These are phyloP conservation scores for Wolfiporia cocos DNA, from an alignment of 1,284 basidiomycete species.

Conservation along the genomic window DNA sequence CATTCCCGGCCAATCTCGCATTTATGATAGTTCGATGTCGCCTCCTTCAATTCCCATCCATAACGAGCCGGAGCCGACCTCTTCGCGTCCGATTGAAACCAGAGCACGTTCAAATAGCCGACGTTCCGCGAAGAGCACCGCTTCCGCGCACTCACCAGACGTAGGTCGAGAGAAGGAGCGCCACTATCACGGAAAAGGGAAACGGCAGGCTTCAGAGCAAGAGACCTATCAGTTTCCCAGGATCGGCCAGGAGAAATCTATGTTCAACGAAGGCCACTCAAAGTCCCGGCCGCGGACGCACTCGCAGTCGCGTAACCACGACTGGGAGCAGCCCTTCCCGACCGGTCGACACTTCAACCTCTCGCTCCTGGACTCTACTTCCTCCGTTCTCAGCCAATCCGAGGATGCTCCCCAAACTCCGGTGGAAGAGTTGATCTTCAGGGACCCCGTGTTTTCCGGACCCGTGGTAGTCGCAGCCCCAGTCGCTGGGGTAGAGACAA, in stretches of 20 bases:
- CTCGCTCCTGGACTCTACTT: slow-evolving; percentile 56
- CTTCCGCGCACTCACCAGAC: no score
- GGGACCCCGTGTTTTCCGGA: slow-evolving; percentile 43
- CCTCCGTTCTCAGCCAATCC: slow-evolving; percentile 48
- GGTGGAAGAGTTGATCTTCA: slow-evolving; percentile 41
- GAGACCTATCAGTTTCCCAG: slow-evolving; percentile 19
- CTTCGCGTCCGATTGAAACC: slow-evolving; percentile 18
- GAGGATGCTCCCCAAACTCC: slow-evolving; percentile 67
- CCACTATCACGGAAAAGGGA: slow-evolving; percentile 10
- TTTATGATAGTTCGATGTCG: slow-evolving; percentile 27
- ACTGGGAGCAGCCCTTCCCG: slow-evolving; percentile 32
- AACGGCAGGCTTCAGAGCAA: slow-evolving; percentile 4
- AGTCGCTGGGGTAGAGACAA: slow-evolving; percentile 69
- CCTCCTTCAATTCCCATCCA: slow-evolving; percentile 22
- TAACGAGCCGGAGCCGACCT: slow-evolving; percentile 15
- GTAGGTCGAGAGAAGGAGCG: slow-evolving; percentile 12
- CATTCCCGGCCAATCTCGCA: slow-evolving; percentile 13
- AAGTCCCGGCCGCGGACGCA: slow-evolving; percentile 37
- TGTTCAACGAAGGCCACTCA: slow-evolving; percentile 15
- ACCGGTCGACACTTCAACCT: slow-evolving; percentile 27
- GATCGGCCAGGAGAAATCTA: slow-evolving; percentile 11
- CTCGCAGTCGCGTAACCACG: slow-evolving; percentile 39
- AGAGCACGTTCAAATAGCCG: slow-evolving; percentile 15
- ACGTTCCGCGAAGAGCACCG: no score
- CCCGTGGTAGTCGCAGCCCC: slow-evolving; percentile 73